Conservation (phyloP, 305 asterid species). For the Solanum hybrid region DNA sequence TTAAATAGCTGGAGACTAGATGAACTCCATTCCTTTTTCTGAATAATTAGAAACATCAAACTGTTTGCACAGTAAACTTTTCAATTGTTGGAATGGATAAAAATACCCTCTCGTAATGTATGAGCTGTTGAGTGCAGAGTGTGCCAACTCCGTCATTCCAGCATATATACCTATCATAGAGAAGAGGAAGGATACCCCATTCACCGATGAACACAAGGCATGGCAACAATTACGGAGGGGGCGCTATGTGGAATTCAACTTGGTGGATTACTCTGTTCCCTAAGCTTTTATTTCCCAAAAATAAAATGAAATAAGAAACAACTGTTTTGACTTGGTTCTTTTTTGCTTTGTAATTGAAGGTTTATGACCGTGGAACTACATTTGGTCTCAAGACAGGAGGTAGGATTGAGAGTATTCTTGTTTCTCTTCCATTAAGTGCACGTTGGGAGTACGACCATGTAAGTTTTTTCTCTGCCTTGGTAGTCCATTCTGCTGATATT, state of each 20-base stretch:
- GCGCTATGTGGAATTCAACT: slow-evolving; percentile 94
- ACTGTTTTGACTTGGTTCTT: background rate
- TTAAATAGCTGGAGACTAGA: background rate
- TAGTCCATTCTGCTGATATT: background rate
- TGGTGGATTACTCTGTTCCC: slow-evolving; percentile 39
- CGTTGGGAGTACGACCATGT: slow-evolving; percentile 95
- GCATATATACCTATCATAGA: slow-evolving; percentile 87
- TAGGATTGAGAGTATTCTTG: slow-evolving; percentile 96
- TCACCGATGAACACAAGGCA: slow-evolving; percentile 60
- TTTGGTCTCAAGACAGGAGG: slow-evolving; percentile 99
- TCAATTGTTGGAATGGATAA: background rate
- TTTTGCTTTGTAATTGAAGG: slow-evolving; percentile 31
- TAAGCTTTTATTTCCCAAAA: background rate
- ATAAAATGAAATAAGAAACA: background rate
- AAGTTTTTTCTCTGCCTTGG: slow-evolving; percentile 15
- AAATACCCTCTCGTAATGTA: background rate
- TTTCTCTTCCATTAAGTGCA: slow-evolving; percentile 81
- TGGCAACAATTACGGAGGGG: slow-evolving; percentile 99
- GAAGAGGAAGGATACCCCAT: slow-evolving; percentile 79
- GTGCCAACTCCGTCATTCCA: slow-evolving; percentile 90
- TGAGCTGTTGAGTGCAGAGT: slow-evolving; percentile 48
- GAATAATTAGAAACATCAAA: background rate
- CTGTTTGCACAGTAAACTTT: background rate
- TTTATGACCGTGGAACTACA: slow-evolving; percentile 97
- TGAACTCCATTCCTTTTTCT: background rate